Evolutionary conservation across 345 rosid species (phyloP), one percentile per base, ranked within the genome.

Genomic region (Sisymbrium irio): DNA sequence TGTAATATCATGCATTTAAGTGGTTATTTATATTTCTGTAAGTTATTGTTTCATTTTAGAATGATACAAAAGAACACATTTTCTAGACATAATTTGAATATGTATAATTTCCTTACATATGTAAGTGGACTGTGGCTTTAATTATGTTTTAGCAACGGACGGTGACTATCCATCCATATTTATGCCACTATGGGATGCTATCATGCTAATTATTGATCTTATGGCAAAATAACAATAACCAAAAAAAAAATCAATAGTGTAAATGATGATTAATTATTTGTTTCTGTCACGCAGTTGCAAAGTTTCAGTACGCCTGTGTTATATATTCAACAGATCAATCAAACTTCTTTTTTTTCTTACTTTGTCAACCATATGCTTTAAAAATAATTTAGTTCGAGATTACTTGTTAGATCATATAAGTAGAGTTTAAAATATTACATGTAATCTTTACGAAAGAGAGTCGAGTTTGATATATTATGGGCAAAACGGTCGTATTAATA

Each of bases 71-170:
- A 47, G 14, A 19, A 19, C 1, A 22, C 25, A 22, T 22, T 22
- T 22, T 22, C 25, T 1, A 22, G 3, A 22, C 25, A 22, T 1
- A 39, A 18, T 53, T 47, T 55, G 20, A 13, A 5, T 45, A 53
- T 28, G 55, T 50, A 50, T 22, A 1, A 50, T 50, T 49, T 49
- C 13, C 55, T 20, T 50, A 20, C 28, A 32, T 53, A 28, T 30
- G 42, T 56, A 55, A 18, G 7, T 41, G 42, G 73, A 69, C 56
- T 55, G 65, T 69, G 64, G 22, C 73, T 39, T 53, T 37, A 22
- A 51, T 51, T 40, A 37, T 37, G 61, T 39, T 51, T 51, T 67
- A 6, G 39, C 8, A 67, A 58, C 5, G 45, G 73, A 69, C 65
- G 65, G 65, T 71, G 67, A 36, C 59, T 25, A 28, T n/a, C 39